Conservation (phyloP, 345 rosid genomes). For the Gossypium ekmanianum region DNA sequence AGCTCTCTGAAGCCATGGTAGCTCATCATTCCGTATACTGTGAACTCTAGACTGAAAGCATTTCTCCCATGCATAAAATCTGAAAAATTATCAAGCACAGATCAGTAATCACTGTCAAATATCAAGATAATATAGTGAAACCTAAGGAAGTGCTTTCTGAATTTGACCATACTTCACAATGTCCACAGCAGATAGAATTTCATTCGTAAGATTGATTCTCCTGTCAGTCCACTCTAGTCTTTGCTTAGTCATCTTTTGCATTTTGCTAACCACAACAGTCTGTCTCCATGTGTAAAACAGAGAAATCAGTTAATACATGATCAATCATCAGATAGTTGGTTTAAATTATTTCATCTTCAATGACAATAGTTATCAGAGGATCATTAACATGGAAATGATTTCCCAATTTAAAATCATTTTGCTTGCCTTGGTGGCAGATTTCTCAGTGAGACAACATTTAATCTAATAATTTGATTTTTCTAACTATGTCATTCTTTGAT, state of each 20-base stretch:
- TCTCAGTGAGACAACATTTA: neutral
- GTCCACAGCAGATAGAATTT: slow-evolving; percentile 92
- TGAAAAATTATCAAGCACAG: slow-evolving; percentile 27
- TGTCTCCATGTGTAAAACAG: slow-evolving; percentile 26
- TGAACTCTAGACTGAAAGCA: slow-evolving; percentile 80
- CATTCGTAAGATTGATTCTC: slow-evolving; percentile 84
- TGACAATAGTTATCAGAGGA: neutral
- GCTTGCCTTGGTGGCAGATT: neutral
- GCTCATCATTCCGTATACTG: slow-evolving; percentile 65
- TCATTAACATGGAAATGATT: neutral
- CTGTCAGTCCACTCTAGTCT: slow-evolving; percentile 91
- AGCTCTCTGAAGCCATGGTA: slow-evolving; percentile 84
- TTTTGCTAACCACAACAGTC: slow-evolving; percentile 77
- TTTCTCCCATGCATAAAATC: slow-evolving; percentile 96
- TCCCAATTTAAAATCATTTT: neutral
- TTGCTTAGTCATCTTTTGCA: slow-evolving; percentile 86
- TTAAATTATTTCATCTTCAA: neutral
- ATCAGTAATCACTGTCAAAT: neutral
- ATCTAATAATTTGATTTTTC: neutral
- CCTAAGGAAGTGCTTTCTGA: neutral
- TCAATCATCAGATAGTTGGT: neutral
- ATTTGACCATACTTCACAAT: slow-evolving; percentile 69
- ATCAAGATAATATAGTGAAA: slow-evolving; percentile 12
- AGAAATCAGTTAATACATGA: slow-evolving; percentile 8
- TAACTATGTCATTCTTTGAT: neutral